Conservation (phyloP, 2,329 filamentous ascomycete species). For the Thielaviopsis punctulata region DNA sequence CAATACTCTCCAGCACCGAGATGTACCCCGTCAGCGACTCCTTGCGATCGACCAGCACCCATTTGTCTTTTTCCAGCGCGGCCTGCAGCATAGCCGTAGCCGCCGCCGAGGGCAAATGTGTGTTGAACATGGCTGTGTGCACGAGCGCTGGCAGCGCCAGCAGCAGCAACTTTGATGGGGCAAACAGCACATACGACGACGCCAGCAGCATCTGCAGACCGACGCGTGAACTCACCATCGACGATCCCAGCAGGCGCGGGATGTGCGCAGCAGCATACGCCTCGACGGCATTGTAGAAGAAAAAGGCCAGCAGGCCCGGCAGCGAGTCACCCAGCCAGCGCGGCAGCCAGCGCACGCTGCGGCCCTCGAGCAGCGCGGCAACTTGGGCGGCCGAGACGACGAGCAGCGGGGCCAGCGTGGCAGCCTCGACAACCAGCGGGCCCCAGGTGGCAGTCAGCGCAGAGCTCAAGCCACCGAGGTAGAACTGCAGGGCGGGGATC, state of each 20-base stretch:
- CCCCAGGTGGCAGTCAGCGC: slow-evolving; percentile 51
- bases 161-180: slow-evolving; percentile 29
- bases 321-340: slow-evolving; percentile 42
- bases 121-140: slow-evolving; percentile 55
- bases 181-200: slow-evolving; percentile 42
- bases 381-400: slow-evolving; percentile 45
- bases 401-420: slow-evolving; percentile 58
- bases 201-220: slow-evolving; percentile 55
- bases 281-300: slow-evolving; percentile 40
- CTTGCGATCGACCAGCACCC: slow-evolving; percentile 58
- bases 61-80: slow-evolving; percentile 47
- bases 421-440: slow-evolving; percentile 54
- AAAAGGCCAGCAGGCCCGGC: slow-evolving; percentile 49
- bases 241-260: slow-evolving; percentile 38
- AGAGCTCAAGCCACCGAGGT: slow-evolving; percentile 50
- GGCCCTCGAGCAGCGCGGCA: slow-evolving; percentile 29
- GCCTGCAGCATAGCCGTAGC: slow-evolving; percentile 47
- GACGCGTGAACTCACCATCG: slow-evolving; percentile 49
- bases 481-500: slow-evolving; percentile 55
- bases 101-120: slow-evolving; percentile 47
- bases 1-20: slow-evolving; percentile 64
- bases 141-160: slow-evolving; percentile 55
- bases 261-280: slow-evolving; percentile 23
- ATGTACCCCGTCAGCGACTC: slow-evolving; percentile 88
- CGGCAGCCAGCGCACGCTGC: slow-evolving; percentile 33